phyloP scores from a whole-genome alignment of 2,329 filamentous ascomycete genomes.

The Diplodia sapinea region DNA sequence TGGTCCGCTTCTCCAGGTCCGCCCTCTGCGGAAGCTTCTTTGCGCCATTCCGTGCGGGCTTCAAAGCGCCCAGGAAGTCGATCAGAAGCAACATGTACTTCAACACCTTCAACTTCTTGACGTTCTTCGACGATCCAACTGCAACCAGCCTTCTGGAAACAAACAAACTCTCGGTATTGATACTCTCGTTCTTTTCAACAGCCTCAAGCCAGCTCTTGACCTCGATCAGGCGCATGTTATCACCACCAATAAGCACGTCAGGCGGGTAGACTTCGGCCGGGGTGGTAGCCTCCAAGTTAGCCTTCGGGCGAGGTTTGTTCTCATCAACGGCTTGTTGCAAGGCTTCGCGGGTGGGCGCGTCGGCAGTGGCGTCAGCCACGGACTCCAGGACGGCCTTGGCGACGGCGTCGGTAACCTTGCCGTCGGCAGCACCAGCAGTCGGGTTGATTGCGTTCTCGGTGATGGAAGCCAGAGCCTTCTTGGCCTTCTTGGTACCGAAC shows the following conservation, averaged over 20 bases:
- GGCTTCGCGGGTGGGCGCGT: constrained; percentile 71
- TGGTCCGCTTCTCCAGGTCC: constrained; percentile 63
- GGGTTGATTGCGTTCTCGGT: constrained; percentile 72
- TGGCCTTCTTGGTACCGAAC: constrained; percentile 86
- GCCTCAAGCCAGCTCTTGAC: constrained; percentile 77
- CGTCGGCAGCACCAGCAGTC: constrained; percentile 36
- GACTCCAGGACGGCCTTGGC: constrained; percentile 62
- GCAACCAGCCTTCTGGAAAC: constrained; percentile 68
- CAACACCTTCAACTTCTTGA: constrained; percentile 55
- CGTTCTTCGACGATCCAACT: constrained; percentile 60
- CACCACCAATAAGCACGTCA: constrained; percentile 68
- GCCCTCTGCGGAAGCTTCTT: constrained; percentile 65
- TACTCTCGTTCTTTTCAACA: constrained; percentile 62
- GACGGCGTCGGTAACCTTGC: constrained; percentile 39
- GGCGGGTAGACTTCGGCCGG: constrained; percentile 76
- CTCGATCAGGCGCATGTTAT: constrained; percentile 70
- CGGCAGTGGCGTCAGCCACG: constrained; percentile 66
- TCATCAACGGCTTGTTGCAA: constrained; percentile 69
- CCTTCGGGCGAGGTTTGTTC: constrained; percentile 73
- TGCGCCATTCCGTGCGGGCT: constrained; percentile 43
- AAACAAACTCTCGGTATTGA: constrained; percentile 66
- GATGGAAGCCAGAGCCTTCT: constrained; percentile 73
- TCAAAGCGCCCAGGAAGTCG: constrained; percentile 53
- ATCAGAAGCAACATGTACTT: constrained; percentile 57
- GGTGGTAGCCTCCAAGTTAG: constrained; percentile 69